phyloP scores from a whole-genome alignment of 441 rosid species.

The Populus hybrid region DNA sequence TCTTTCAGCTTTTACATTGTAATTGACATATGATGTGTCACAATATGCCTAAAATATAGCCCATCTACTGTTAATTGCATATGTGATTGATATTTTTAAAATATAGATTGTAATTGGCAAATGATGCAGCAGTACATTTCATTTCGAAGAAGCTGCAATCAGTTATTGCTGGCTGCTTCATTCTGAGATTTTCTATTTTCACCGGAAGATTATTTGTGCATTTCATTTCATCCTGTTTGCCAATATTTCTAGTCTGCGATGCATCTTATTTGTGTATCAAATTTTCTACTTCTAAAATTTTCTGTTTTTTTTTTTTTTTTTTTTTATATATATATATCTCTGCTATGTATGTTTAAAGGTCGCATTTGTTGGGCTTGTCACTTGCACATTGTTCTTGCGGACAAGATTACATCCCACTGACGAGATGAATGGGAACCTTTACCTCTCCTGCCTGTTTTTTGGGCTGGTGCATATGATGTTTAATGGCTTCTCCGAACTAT shows the following conservation, averaged over 20 bases:
- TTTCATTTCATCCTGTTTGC: not conserved
- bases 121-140: not conserved
- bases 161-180: not conserved
- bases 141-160: not conserved
- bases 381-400: conserved; percentile 70
- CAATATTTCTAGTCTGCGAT: not conserved
- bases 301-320: not conserved
- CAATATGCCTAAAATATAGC: not conserved
- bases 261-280: not conserved
- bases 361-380: conserved; percentile 76
- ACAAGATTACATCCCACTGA: conserved; percentile 79
- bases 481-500: conserved; percentile 82
- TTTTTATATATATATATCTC: not conserved
- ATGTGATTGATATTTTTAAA: not conserved
- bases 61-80: not conserved
- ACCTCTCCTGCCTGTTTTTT: conserved; percentile 77
- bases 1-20: not conserved
- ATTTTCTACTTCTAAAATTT: not conserved
- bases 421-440: conserved; percentile 64
- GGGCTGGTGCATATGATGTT: conserved; percentile 92
- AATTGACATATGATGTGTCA: not conserved
- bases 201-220: not conserved
- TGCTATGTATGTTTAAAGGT: conserved; percentile 40
- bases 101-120: not conserved
- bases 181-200: not conserved